Conservation (phyloP, 1,139 yeast species). For the Taphrina betulina region DNA sequence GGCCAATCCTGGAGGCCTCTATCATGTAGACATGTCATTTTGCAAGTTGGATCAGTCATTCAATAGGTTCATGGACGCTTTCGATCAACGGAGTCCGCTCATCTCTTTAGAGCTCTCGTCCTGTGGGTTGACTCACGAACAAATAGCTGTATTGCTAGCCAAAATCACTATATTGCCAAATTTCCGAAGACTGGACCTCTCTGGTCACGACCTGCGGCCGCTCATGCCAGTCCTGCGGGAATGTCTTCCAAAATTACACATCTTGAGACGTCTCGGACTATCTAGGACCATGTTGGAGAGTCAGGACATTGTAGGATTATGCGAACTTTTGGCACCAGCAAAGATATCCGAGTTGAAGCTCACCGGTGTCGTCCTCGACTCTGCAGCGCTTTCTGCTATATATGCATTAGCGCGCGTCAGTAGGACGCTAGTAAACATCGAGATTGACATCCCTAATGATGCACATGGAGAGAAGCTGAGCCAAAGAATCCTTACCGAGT, state of each 20-base stretch:
- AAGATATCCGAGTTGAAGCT: slow-evolving; percentile 10
- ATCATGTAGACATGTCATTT: slow-evolving; percentile 10
- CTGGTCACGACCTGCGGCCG: slow-evolving; percentile 1
- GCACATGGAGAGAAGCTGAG: slow-evolving; percentile 14
- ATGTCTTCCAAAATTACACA: not conserved
- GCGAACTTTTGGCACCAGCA: slow-evolving; percentile 11
- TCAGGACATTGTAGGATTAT: slow-evolving; percentile 10
- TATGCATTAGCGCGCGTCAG: slow-evolving; percentile 23
- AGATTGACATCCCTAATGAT: slow-evolving; percentile 12
- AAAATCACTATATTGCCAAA: slow-evolving; percentile 6
- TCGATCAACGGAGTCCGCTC: slow-evolving; percentile 3
- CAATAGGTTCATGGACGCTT: not conserved
- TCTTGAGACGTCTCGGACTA: slow-evolving; percentile 11
- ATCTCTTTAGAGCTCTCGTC: slow-evolving; percentile 10
- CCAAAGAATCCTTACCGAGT: slow-evolving; percentile 12
- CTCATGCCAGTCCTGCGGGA: slow-evolving; percentile 6
- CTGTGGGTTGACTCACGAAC: not conserved
- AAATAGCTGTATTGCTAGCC: not conserved
- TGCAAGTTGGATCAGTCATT: not conserved
- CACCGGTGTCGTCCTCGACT: slow-evolving; percentile 5
- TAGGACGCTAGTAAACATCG: slow-evolving; percentile 17
- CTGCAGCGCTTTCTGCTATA: slow-evolving; percentile 18
- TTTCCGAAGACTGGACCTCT: slow-evolving; percentile 20
- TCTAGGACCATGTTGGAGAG: slow-evolving; percentile 3
- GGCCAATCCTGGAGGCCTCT: not conserved